Evolutionary conservation across 2,329 filamentous ascomycete species (phyloP).

Genomic region (Podosphaera aphanis): DNA sequence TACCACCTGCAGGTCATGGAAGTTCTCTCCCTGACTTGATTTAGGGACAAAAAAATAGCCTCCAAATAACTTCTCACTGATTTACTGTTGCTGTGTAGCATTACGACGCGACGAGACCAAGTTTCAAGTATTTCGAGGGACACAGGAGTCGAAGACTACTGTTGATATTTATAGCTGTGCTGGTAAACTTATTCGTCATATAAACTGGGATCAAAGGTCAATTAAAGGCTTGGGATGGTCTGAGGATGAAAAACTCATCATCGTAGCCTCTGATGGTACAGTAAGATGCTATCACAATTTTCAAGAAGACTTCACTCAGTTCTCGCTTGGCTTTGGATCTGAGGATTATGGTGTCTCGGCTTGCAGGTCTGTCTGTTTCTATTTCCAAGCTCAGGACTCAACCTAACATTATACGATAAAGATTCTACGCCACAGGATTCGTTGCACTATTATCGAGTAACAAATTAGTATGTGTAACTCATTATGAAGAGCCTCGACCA

Average conservation of each 20-base stretch:
- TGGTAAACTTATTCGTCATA: constrained; percentile 64
- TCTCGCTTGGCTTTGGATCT: constrained; percentile 70
- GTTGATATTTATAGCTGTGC: constrained; percentile 91
- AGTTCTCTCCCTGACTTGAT: background rate
- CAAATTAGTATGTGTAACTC: constrained; percentile 60
- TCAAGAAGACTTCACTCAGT: constrained; percentile 88
- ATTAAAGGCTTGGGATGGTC: constrained; percentile 89
- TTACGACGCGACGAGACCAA: constrained; percentile 76
- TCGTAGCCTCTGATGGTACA: constrained; percentile 71
- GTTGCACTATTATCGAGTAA: constrained; percentile 83
- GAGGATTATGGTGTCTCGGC: constrained; percentile 70
- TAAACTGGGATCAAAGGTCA: constrained; percentile 75
- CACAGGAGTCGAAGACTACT: constrained; percentile 49
- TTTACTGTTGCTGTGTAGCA: constrained; percentile 28
- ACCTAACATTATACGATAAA: constrained; percentile 4
- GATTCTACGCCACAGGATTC: constrained; percentile 76
- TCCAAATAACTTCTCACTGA: background rate
- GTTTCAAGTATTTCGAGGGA: constrained; percentile 52
- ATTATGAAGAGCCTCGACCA: constrained; percentile 76
- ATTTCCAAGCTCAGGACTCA: background rate
- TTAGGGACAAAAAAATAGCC: background rate
- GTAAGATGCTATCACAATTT: constrained; percentile 73
- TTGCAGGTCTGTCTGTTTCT: constrained; percentile 30
- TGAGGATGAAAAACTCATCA: constrained; percentile 75
- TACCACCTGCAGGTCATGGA: background rate